Evolutionary conservation across 169 alveolate species (phyloP).

Genomic region (Cryptosporidium ubiquitum): DNA sequence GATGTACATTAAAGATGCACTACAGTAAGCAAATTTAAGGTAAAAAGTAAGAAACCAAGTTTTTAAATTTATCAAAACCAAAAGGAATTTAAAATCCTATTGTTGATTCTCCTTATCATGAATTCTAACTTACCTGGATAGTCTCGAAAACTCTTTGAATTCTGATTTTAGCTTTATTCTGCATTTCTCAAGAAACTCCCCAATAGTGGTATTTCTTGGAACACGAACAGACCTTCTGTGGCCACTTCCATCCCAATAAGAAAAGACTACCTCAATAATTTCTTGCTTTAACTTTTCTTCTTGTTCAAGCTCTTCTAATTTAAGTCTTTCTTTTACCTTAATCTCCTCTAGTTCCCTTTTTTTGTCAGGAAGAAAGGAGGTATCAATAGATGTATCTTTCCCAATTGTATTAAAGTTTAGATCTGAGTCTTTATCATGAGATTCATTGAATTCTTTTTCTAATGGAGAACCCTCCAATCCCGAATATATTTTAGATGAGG

Average conservation of each 20-base stretch:
- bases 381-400: constrained; percentile 45
- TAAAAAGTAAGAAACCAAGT: not conserved
- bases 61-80: too few relatives aligned
- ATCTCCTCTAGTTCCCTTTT: constrained; percentile 26
- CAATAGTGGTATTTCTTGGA: constrained; percentile 72
- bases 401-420: constrained; percentile 26
- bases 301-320: constrained; percentile 32
- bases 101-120: not conserved
- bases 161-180: constrained; percentile 75
- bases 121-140: constrained; percentile 49
- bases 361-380: constrained; percentile 55
- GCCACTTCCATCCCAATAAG: constrained; percentile 82
- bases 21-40: not conserved
- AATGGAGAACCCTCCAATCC: not conserved
- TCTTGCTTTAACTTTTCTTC: constrained; percentile 64
- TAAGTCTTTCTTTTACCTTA: not conserved
- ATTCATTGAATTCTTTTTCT: not conserved
- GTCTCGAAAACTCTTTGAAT: constrained; percentile 64
- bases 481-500: not conserved
- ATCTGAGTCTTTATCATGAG: not conserved
- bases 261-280: constrained; percentile 76
- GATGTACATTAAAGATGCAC: constrained; percentile 79
- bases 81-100: not conserved
- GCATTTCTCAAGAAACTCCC: constrained; percentile 76
- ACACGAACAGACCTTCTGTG: constrained; percentile 77